Conservation (phyloP, 805 yeast genomes). For the Yarrowia sp. region DNA sequence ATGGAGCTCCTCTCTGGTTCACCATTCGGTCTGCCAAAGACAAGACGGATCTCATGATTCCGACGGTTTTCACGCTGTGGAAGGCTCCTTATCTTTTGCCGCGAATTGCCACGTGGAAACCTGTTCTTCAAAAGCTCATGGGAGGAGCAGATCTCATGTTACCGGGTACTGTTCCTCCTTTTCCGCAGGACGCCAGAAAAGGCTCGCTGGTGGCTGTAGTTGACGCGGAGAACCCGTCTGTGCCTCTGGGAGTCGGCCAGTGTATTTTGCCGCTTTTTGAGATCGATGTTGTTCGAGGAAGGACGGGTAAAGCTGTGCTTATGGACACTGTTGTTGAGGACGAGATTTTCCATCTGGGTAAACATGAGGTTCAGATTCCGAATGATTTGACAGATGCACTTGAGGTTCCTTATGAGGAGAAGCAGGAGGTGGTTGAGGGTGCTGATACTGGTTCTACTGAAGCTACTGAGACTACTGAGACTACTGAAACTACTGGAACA, state of each 20-base stretch:
- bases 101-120: conserved; percentile 62
- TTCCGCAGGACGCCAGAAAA: conserved; percentile 46
- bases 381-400: conserved; percentile 33
- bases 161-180: conserved; percentile 50
- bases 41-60: conserved; percentile 54
- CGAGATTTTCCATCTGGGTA: conserved; percentile 52
- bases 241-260: conserved; percentile 69
- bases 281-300: conserved; percentile 47
- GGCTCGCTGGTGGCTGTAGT: conserved; percentile 74
- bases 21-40: conserved; percentile 39
- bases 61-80: conserved; percentile 72
- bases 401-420: conserved; percentile 27
- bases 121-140: conserved; percentile 64
- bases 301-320: conserved; percentile 74
- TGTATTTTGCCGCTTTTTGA: conserved; percentile 40
- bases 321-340: conserved; percentile 69
- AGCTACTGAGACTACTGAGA: neutral
- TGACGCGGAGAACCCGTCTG: conserved; percentile 56
- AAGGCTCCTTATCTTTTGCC: conserved; percentile 64
- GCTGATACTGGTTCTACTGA: neutral
- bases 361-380: conserved; percentile 48
- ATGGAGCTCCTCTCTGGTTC: conserved; percentile 72
- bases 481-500: neutral
- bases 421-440: neutral
- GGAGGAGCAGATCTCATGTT: conserved; percentile 66